Evolutionary conservation across 805 yeast species (phyloP).

Genomic region (Sungouiozyma intestinalis): DNA sequence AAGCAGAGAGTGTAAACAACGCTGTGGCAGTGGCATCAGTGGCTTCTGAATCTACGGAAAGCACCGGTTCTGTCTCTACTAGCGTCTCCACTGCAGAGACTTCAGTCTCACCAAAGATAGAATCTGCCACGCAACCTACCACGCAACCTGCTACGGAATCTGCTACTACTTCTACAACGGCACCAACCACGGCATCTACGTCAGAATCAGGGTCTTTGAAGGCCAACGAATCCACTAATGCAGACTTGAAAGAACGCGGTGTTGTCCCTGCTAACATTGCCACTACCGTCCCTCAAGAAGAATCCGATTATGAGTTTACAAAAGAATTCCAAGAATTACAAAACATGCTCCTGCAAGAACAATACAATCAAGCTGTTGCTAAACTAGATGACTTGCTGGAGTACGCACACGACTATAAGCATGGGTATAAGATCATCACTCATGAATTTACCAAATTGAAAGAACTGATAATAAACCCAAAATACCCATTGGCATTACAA

Average conservation of each 20-base stretch:
- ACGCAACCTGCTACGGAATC: no score
- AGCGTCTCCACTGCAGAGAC: no score
- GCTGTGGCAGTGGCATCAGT: neutral
- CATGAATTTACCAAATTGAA: constrained; percentile 20
- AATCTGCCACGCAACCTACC: no score
- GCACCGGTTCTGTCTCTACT: no score
- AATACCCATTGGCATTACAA: constrained; percentile 19
- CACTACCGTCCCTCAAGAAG: neutral
- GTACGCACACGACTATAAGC: constrained; percentile 56
- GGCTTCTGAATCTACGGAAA: no score
- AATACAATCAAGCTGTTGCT: constrained; percentile 13
- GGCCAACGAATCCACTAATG: no score
- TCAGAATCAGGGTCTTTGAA: no score
- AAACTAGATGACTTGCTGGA: constrained; percentile 38
- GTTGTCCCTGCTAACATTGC: no score
- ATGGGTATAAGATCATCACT: constrained; percentile 40
- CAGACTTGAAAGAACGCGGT: no score
- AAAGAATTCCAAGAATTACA: constrained; percentile 22
- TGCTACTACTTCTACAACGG: no score
- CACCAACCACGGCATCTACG: no score
- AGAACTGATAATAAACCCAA: constrained; percentile 9
- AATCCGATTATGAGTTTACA: constrained; percentile 20
- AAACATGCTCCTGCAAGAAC: constrained; percentile 10
- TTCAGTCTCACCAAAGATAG: no score
- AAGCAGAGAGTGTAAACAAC: neutral